A percentile compares a stretch with the other conserved stretches of the same genome.
These are phyloP conservation scores for Botrytis squamosa DNA, from an alignment of 2,329 filamentous ascomycete genomes.

Conservation along the genomic window DNA sequence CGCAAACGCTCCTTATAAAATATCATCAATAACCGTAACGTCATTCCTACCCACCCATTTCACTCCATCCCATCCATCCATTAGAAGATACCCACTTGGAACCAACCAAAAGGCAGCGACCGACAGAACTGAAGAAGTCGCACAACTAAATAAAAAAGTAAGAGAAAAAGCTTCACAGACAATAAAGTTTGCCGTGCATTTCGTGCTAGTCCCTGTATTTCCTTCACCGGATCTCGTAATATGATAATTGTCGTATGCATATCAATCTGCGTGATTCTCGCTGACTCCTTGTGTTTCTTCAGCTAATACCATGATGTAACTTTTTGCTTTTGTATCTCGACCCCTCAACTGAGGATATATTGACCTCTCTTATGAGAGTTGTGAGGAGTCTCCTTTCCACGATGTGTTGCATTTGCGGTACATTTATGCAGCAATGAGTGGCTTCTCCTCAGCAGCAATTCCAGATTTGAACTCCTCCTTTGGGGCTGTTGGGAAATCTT, in stretches of 20 bases:
- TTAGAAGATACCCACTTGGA: background rate
- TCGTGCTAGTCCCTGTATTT: background rate
- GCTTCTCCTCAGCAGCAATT: conserved; percentile 29
- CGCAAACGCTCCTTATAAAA: conserved; percentile 8
- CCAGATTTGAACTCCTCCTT: conserved; percentile 37
- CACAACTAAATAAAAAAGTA: background rate
- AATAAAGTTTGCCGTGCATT: background rate
- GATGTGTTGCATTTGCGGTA: background rate
- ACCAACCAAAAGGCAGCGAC: conserved; percentile 1
- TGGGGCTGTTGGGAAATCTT: conserved; percentile 38
- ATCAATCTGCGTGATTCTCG: background rate
- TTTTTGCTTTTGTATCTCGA: background rate
- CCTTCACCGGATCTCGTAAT: background rate
- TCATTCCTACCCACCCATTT: background rate
- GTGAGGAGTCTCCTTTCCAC: background rate
- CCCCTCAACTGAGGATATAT: background rate
- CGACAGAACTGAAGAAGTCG: background rate
- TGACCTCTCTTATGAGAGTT: conserved; percentile 16
- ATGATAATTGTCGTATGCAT: conserved; percentile 4
- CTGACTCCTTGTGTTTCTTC: conserved; percentile 8
- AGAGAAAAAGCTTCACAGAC: conserved; percentile 17
- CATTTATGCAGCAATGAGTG: conserved; percentile 34
- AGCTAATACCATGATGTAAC: background rate
- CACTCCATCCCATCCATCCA: background rate
- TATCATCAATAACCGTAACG: conserved; percentile 9